Percentiles rank a stretch among this genome's conserved stretches.
Evolutionary conservation across 2,329 filamentous ascomycete genomes (phyloP).

Genomic region (Diaporthe sp.): DNA sequence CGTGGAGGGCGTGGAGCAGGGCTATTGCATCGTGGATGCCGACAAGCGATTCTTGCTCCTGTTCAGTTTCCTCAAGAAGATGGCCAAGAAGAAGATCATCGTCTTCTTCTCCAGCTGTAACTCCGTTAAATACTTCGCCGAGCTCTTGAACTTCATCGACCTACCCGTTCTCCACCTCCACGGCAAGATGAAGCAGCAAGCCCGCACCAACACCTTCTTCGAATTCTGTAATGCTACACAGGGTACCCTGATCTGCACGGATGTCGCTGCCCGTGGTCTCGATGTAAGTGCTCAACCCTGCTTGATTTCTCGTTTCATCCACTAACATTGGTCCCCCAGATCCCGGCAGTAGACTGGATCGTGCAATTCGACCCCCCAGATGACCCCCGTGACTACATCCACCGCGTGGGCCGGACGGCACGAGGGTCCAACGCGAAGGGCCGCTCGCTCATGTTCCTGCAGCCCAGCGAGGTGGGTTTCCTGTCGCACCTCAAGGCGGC

Average conservation of each 20-base stretch:
- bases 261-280: slow-evolving; percentile 93
- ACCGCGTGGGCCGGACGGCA: slow-evolving; percentile 95
- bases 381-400: slow-evolving; percentile 91
- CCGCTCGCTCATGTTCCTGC: slow-evolving; percentile 91
- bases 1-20: slow-evolving; percentile 93
- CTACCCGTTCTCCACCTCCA: slow-evolving; percentile 88
- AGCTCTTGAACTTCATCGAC: slow-evolving; percentile 98
- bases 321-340: slow-evolving; percentile 60
- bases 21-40: slow-evolving; percentile 92
- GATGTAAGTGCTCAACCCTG: slow-evolving; percentile 69
- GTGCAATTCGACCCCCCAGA: slow-evolving; percentile 96
- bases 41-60: slow-evolving; percentile 94
- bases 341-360: slow-evolving; percentile 96
- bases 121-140: slow-evolving; percentile 95
- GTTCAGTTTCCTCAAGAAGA: slow-evolving; percentile 93
- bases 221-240: slow-evolving; percentile 85
- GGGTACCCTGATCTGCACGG: slow-evolving; percentile 94
- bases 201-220: slow-evolving; percentile 98
- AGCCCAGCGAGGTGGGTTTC: slow-evolving; percentile 93
- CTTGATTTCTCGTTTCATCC: background rate
- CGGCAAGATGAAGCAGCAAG: slow-evolving; percentile 98
- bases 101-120: slow-evolving; percentile 96
- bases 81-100: slow-evolving; percentile 96
- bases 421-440: slow-evolving; percentile 87
- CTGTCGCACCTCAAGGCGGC: slow-evolving; percentile 91